Percentiles rank a stretch among this genome's conserved stretches.
phyloP scores from a whole-genome alignment of 2,329 filamentous ascomycete genomes.

The Zalaria sp. region DNA sequence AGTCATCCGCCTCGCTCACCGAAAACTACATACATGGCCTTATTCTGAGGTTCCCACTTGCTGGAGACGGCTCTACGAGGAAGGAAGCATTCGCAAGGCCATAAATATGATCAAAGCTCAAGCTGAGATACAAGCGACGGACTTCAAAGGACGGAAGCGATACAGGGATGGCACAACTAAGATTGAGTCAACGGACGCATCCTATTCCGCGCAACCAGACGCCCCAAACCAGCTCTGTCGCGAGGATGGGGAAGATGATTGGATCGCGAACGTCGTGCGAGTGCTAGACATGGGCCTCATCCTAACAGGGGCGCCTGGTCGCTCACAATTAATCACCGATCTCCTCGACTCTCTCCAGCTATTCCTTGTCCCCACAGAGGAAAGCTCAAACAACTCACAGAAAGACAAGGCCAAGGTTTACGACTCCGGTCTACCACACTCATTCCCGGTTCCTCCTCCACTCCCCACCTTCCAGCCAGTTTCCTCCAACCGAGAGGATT shows the following conservation, averaged over 20 bases:
- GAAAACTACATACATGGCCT: constrained; percentile 55
- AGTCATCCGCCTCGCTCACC: constrained; percentile 43
- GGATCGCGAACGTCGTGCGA: constrained; percentile 46
- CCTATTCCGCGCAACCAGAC: background rate
- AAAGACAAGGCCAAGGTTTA: too few species aligned
- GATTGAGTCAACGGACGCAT: constrained; percentile 2
- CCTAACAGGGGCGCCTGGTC: constrained; percentile 50
- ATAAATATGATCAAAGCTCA: constrained; percentile 13
- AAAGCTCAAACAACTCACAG: background rate
- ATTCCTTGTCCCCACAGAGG: constrained; percentile 4
- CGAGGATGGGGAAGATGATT: constrained; percentile 13
- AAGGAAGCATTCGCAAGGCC: constrained; percentile 53
- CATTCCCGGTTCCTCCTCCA: background rate
- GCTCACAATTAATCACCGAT: constrained; percentile 33
- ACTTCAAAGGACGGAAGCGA: constrained; percentile 9
- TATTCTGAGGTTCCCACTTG: constrained; percentile 51
- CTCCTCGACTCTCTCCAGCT: constrained; percentile 38
- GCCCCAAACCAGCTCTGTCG: background rate
- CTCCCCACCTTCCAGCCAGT: background rate
- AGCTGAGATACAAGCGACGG: background rate
- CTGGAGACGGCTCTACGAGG: constrained; percentile 60
- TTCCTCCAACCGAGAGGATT: background rate
- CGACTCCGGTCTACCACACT: background rate
- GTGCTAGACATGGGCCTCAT: constrained; percentile 65
- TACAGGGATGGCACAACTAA: constrained; percentile 2